Evolutionary conservation across 2,329 filamentous ascomycete genomes (phyloP), one percentile per base, ranked within the genome.

Genomic region (Microsporum audouinii): DNA sequence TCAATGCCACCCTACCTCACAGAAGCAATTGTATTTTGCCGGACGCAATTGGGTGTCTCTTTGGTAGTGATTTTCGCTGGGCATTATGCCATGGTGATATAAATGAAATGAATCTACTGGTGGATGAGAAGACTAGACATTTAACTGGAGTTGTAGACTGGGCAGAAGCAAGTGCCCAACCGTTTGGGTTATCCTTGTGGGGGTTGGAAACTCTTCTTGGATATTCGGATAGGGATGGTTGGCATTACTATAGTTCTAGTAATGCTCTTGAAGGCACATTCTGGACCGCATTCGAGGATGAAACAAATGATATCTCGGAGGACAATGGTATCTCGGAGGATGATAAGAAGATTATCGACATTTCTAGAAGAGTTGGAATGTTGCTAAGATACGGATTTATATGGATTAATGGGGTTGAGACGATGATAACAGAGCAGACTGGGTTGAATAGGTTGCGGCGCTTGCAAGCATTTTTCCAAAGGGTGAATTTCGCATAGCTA

Each of bases 201-300:
- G 57, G 57, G 14, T 45, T 58, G 27, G 43, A 39, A 7, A 51
- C 10, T 7, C 53, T 43, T 17, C 27, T 51, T 51, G 39, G 39
- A 10, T 41, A 43, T 27, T 43, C 27, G 27, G 47, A 49, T 27
- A n/a, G n/a, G 38, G 33, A 43, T 31, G 60, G 53, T 12, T 58
- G 36, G 55, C 53, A 61, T 36, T 58, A 61, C 43, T 12, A 62
- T 41, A 39, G 57, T 27, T 17, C 51, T 47, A 47, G 47, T 33
- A 36, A 29, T n/a, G 8, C 59, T n/a, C 57, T 62, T 14, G 60
- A 62, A 36, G 47, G 17, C 3, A 57, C 49, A 49, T 62, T 62
- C 51, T 62, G 57, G 60, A 36, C 23, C n/a, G 17, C 47, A 17
- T 62, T 62, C 49, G 36, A 57, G 38, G 10, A 62, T 56, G 36